Percentiles rank a stretch among this genome's conserved stretches.
Evolutionary conservation across 306 rosid species (phyloP).

Genomic region (Lagenaria siceraria): DNA sequence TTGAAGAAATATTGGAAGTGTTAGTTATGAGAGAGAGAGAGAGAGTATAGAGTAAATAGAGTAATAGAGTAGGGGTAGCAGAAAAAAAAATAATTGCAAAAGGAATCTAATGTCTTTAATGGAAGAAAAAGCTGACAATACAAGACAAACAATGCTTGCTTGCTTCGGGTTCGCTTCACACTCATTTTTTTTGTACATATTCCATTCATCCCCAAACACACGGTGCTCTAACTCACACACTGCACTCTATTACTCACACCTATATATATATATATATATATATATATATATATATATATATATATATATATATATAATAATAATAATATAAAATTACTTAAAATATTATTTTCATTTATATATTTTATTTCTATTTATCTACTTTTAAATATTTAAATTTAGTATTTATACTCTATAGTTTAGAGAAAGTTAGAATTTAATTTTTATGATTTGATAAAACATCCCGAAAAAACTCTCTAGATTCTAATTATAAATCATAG

Average conservation of each 20-base stretch:
- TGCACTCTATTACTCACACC: background rate
- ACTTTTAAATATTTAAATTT: too few relatives aligned
- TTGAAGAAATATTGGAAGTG: background rate
- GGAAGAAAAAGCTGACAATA: background rate
- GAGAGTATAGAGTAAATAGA: background rate
- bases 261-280: too few relatives aligned
- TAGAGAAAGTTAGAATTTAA: too few relatives aligned
- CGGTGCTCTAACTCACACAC: background rate
- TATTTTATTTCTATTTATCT: too few relatives aligned
- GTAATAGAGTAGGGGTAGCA: background rate
- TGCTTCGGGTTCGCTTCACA: background rate
- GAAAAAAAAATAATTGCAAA: background rate
- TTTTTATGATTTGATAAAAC: too few relatives aligned
- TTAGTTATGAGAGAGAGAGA: background rate
- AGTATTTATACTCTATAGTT: too few relatives aligned
- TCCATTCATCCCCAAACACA: background rate
- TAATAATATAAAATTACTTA: too few relatives aligned
- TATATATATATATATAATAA: too few relatives aligned
- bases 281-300: too few relatives aligned
- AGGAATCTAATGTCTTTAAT: constrained; percentile 9
- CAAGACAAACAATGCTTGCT: background rate
- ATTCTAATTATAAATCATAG: too few relatives aligned
- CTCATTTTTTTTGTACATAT: background rate
- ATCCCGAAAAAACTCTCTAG: too few relatives aligned
- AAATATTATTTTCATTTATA: too few relatives aligned